phyloP scores from a whole-genome alignment of 2,329 filamentous ascomycete species.

The Claviceps sp. region DNA sequence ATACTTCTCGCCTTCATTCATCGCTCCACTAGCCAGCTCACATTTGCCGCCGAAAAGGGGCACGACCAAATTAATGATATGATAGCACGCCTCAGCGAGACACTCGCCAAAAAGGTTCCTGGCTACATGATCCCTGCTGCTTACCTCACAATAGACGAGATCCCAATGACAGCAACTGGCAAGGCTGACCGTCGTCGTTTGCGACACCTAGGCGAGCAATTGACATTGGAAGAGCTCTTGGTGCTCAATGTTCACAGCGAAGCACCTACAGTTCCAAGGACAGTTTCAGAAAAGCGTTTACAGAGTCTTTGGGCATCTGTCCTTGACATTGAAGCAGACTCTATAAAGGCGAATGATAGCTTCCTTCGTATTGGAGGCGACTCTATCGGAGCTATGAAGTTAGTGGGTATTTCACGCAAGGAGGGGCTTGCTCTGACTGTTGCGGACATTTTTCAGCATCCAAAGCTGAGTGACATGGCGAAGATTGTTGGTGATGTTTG shows the following conservation, averaged over 20 bases:
- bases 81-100: neutral
- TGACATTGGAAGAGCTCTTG: neutral
- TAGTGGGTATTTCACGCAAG: slow-evolving; percentile 1
- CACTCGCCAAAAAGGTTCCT: slow-evolving; percentile 8
- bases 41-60: neutral
- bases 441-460: slow-evolving; percentile 3
- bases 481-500: neutral
- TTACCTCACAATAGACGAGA: slow-evolving; percentile 7
- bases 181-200: slow-evolving; percentile 9
- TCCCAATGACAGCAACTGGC: slow-evolving; percentile 6
- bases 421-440: slow-evolving; percentile 10
- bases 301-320: slow-evolving; percentile 9
- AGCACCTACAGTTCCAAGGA: neutral
- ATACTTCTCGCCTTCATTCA: slow-evolving; percentile 2
- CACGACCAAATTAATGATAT: neutral
- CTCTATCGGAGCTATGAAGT: slow-evolving; percentile 14
- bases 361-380: slow-evolving; percentile 20
- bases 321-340: slow-evolving; percentile 2
- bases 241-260: neutral
- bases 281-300: slow-evolving; percentile 1
- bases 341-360: slow-evolving; percentile 8
- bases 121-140: slow-evolving; percentile 10
- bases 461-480: slow-evolving; percentile 1
- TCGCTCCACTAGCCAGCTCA: neutral
- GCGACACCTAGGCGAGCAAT: neutral